phyloP scores from a whole-genome alignment of 164 flowering plant genomes.

The Houttuynia cordata region DNA sequence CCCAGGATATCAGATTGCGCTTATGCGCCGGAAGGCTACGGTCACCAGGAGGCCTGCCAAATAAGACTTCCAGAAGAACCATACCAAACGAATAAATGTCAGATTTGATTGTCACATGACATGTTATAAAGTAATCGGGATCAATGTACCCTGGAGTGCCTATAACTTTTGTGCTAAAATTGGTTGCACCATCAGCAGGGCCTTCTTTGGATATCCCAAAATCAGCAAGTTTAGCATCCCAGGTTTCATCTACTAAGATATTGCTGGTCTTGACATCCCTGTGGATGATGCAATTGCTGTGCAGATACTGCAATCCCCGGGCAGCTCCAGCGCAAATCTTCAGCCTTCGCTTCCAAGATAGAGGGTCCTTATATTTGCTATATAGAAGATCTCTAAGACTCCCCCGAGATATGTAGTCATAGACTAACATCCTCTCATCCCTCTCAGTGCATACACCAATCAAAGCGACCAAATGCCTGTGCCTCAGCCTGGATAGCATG shows the following conservation, averaged over 20 bases:
- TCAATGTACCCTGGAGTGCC: neutral
- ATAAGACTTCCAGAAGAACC: too few species aligned
- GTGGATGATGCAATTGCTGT: constrained; percentile 4
- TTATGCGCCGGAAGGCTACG: neutral
- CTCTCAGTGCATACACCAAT: too few species aligned
- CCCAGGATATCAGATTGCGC: neutral
- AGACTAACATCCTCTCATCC: constrained; percentile 13
- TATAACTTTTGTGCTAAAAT: neutral
- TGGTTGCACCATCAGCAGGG: neutral
- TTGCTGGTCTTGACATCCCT: neutral
- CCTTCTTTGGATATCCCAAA: neutral
- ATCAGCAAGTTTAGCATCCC: neutral
- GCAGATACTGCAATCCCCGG: constrained; percentile 4
- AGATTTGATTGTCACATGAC: neutral
- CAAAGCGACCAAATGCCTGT: constrained; percentile 3
- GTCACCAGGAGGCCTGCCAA: neutral
- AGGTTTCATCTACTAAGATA: neutral
- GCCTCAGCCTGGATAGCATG: too few species aligned
- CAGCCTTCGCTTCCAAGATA: constrained; percentile 7
- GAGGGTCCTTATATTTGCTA: neutral
- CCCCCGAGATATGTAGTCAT: constrained; percentile 14
- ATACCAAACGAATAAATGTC: neutral
- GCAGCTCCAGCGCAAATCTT: too few species aligned
- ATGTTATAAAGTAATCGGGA: neutral
- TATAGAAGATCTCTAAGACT: constrained; percentile 13